Evolutionary conservation across 179 eudicot species (phyloP), one percentile per base, ranked within the genome.

Genomic region (Carnegiea gigantea): DNA sequence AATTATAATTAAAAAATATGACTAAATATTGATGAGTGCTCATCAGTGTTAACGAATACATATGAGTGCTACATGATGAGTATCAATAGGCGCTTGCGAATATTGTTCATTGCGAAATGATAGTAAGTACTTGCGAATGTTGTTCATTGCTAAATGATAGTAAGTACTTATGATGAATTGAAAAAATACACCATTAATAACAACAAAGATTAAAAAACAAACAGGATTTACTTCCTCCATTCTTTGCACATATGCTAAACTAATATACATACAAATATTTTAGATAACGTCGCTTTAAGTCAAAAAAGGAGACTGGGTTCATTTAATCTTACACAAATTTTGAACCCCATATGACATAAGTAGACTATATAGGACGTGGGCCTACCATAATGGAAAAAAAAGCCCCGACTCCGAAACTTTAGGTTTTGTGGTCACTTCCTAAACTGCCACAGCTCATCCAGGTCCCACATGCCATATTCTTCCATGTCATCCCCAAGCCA

Each of bases 361-460:
- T 9, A 44, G 48, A 77, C 57, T 81, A 67, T 70, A 28, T 82
- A 82, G 84, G 67, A 70, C 57, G 36, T 73, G 80, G 84, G 43
- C 80, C 80, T 53, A 49, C 83, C 65, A 57, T 76, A n/a, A 54
- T 71, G 70, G 4, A 38, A 62, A 81, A 74, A 46, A 14, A 30
- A 67, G 36, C 77, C 70, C 48, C 67, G 4, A 30, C 36, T 40
- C 54, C 75, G 72, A 64, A 28, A 9, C 10, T 70, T 77, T 83
- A 86, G 81, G 65, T 81, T 44, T 82, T 76, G 74, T 71, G 5
- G 2, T 40, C 70, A 83, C 85, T 80, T 90, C 84, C 87, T 90
- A 70, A 86, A 79, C 28, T 88, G 88, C 97, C 97, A 94, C 76
- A 92, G 78, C 64, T 86, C 94, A 90, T 87, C 97, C 86, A 86